Conservation (phyloP, 495 filamentous ascomycete species). For the Annulohypoxylon maeteangense region DNA sequence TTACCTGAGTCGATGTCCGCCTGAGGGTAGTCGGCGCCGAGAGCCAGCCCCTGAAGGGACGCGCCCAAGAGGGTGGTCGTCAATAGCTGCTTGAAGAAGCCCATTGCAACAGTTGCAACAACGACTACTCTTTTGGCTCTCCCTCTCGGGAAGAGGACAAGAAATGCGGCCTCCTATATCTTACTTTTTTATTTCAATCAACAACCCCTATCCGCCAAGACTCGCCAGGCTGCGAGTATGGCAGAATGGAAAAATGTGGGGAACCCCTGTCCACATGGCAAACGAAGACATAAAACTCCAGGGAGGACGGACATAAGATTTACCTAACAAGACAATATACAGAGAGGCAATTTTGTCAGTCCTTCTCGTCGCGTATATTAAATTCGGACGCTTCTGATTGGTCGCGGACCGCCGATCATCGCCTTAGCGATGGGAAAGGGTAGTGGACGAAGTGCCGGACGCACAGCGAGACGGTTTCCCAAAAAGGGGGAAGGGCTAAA, state of each 20-base stretch:
- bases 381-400: conserved; percentile 22
- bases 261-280: conserved; percentile 36
- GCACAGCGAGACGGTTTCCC: conserved; percentile 24
- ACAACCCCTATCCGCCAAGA: conserved; percentile 39
- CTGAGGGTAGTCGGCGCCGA: conserved; percentile 46
- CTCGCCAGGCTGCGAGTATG: conserved; percentile 29
- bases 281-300: conserved; percentile 14
- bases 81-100: conserved; percentile 38
- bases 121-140: conserved; percentile 12
- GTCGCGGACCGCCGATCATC: conserved; percentile 33
- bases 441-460: conserved; percentile 42
- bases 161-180: conserved; percentile 30
- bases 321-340: conserved; percentile 25
- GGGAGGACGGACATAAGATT: conserved; percentile 28
- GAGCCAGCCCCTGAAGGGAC: conserved; percentile 41
- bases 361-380: conserved; percentile 33
- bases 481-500: conserved; percentile 38
- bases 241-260: conserved; percentile 44
- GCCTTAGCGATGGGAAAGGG: conserved; percentile 45
- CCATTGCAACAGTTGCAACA: conserved; percentile 35
- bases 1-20: conserved; percentile 53
- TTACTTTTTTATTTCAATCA: neutral
- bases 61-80: conserved; percentile 36
- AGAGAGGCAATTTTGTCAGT: conserved; percentile 28
- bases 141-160: neutral